Conservation (phyloP, 1,139 yeast genomes). For the Pichia sp. region DNA sequence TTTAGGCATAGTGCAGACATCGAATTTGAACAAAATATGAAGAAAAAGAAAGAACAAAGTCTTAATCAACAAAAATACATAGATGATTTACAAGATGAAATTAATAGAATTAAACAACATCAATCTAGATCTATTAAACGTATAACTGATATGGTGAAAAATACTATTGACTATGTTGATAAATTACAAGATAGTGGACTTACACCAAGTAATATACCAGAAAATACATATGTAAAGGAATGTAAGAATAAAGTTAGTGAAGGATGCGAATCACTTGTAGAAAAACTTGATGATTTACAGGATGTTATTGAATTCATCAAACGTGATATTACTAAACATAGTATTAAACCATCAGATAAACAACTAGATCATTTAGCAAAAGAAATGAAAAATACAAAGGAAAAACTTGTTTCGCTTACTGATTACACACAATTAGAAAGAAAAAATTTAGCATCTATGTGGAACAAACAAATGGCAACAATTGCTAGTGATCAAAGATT, state of each 20-base stretch:
- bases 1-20: slow-evolving; percentile 6
- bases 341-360: slow-evolving; percentile 73
- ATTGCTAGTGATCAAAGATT: slow-evolving; percentile 94
- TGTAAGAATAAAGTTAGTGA: slow-evolving; percentile 70
- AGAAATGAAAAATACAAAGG: slow-evolving; percentile 57
- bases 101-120: slow-evolving; percentile 37
- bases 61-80: slow-evolving; percentile 33
- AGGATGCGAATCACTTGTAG: slow-evolving; percentile 68
- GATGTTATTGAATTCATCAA: slow-evolving; percentile 86
- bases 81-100: slow-evolving; percentile 42
- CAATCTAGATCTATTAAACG: slow-evolving; percentile 41
- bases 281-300: slow-evolving; percentile 85
- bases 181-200: slow-evolving; percentile 43
- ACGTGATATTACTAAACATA: slow-evolving; percentile 88
- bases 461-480: slow-evolving; percentile 87
- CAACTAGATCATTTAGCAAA: slow-evolving; percentile 62
- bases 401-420: slow-evolving; percentile 48
- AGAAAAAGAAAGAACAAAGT: slow-evolving; percentile 9
- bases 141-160: slow-evolving; percentile 40
- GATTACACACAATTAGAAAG: slow-evolving; percentile 63
- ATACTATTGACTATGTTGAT: slow-evolving; percentile 42
- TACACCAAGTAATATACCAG: slow-evolving; percentile 40
- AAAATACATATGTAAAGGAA: slow-evolving; percentile 67
- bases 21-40: slow-evolving; percentile 14
- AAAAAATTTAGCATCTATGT: slow-evolving; percentile 81